Base-by-base conservation (phyloP, 2,329 filamentous ascomycete genomes). In the Neonectria ditissima region DNA sequence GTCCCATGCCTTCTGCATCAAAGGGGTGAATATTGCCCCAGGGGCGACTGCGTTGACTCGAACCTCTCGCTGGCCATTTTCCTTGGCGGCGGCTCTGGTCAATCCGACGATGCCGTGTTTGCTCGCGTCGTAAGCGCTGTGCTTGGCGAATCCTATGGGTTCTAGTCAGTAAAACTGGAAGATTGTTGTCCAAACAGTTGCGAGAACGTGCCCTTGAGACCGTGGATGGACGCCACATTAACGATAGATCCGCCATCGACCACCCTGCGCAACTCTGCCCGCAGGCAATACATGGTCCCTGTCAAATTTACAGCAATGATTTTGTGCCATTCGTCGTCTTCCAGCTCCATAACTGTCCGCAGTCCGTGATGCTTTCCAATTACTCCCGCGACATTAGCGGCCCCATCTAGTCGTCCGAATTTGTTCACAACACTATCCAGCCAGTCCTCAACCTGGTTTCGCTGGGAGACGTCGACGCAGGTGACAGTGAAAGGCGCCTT, bases 341-440 rank as follows among this genome's bases (percentile, higher is more conserved):
- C 80, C 41, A 83, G 71, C 20, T 83, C 82, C 3, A 75, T 75
- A 18, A 84, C 74, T 1, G 79, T 66, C 54, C 77, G 75, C 59
- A 78, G 65, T 13, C 78, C 78, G 62, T 83, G 81, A 50, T 80
- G 74, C 66, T 78, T 79, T 48, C 82, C 82, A 65, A 84, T 82
- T 45, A 86, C 77, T 13, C 85, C 84, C 5, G 87, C 87, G 9
- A 86, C 79, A 57, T 89, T 88, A 11, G 83, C 85, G 20, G 85
- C 84, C 5, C 85, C 82, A 68, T 87, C 83, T 9, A 88, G 79
- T 55, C 81, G 81, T 5, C 86, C 86, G 55, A 84, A 84, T 32
- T 78, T 78, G n/a, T 77, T 68, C n/a, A 87, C 73, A 11, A 82
- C 80, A 51, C 73, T 74, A 7, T 77, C 74, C 50, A 86, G 81